Evolutionary conservation across 2,329 filamentous ascomycete genomes (phyloP).

Genomic region (Aspergillus awamori): DNA sequence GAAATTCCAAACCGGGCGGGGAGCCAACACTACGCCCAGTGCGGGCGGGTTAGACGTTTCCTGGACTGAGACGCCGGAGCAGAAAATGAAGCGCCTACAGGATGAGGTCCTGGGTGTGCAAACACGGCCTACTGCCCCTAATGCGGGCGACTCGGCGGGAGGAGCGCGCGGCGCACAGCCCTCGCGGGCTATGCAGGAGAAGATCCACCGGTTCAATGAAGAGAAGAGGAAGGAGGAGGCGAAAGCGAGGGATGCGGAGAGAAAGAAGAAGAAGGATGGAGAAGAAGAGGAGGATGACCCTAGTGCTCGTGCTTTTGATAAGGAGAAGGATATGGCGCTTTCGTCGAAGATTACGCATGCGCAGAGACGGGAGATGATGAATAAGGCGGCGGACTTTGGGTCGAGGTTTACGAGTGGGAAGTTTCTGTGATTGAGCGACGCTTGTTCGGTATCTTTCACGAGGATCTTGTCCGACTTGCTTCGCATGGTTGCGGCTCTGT

Average conservation of each 20-base stretch:
- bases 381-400: constrained; percentile 77
- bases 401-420: constrained; percentile 76
- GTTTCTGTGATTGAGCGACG: constrained; percentile 47
- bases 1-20: constrained; percentile 76
- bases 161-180: constrained; percentile 23
- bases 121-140: constrained; percentile 30
- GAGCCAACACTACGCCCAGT: constrained; percentile 45
- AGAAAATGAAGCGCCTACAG: constrained; percentile 78
- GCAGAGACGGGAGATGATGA: constrained; percentile 77
- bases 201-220: constrained; percentile 62
- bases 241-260: constrained; percentile 7
- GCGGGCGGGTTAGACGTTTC: constrained; percentile 56
- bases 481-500: not conserved
- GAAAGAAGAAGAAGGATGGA: constrained; percentile 11
- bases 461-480: not conserved
- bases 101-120: constrained; percentile 78
- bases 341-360: constrained; percentile 71
- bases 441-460: too few relatives aligned
- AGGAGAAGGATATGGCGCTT: constrained; percentile 89
- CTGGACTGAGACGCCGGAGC: constrained; percentile 90
- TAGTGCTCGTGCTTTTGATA: constrained; percentile 83
- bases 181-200: constrained; percentile 46
- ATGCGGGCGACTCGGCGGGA: constrained; percentile 11
- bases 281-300: constrained; percentile 83
- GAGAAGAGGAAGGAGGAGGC: constrained; percentile 14